A percentile compares a stretch with the other conserved stretches of the same genome.
These are phyloP conservation scores for Boletus reticulatus DNA, from an alignment of 768 basidiomycete genomes.

Conservation along the genomic window DNA sequence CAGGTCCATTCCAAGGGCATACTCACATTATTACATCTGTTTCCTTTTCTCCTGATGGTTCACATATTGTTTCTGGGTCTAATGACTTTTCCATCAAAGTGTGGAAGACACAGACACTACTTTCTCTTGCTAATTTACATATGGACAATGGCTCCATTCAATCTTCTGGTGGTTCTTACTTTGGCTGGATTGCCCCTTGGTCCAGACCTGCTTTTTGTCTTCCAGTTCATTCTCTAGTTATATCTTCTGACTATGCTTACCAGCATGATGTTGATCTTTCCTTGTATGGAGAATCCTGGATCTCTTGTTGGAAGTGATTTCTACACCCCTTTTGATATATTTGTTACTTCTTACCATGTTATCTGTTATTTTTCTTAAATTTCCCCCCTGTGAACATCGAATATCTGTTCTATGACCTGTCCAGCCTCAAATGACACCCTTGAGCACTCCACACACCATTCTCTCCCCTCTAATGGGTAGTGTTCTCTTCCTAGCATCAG, in stretches of 20 bases:
- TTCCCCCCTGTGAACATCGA: slow-evolving; percentile 14
- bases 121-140: not conserved
- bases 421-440: slow-evolving; percentile 49
- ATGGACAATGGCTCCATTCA: not conserved
- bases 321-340: no score
- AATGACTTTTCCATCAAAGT: not conserved
- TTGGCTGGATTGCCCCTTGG: not conserved
- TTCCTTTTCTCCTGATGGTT: no score
- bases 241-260: not conserved
- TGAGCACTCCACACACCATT: slow-evolving; percentile 43
- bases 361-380: no score
- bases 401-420: slow-evolving; percentile 44
- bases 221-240: not conserved
- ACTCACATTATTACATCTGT: no score
- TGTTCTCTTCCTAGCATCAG: slow-evolving; percentile 59
- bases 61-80: not conserved
- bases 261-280: not conserved
- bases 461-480: slow-evolving; percentile 56
- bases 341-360: no score
- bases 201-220: not conserved
- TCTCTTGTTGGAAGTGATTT: not conserved
- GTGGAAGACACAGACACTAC: not conserved
- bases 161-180: not conserved
- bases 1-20: no score
- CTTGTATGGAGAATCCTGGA: not conserved